phyloP scores from a whole-genome alignment of 257 asterid genomes.

The Solanum virginianum region DNA sequence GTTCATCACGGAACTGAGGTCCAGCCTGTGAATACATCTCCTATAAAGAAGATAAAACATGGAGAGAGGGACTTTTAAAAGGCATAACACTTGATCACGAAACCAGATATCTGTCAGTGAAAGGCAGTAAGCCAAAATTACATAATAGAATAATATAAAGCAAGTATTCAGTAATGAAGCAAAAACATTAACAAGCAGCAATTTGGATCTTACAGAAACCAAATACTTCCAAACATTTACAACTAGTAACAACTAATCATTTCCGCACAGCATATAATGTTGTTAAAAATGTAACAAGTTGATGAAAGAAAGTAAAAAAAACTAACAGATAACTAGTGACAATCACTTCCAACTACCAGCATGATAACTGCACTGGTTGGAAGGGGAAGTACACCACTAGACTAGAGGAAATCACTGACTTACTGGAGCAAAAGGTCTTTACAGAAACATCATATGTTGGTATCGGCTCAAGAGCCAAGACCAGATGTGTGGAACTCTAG shows the following conservation, averaged over 20 bases:
- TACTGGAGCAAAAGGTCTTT: neutral
- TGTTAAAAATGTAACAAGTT: neutral
- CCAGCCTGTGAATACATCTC: conserved; percentile 93
- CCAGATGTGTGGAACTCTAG: neutral
- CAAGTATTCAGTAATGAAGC: neutral
- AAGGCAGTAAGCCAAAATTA: neutral
- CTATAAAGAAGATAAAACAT: conserved; percentile 22
- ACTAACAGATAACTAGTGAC: neutral
- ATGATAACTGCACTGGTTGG: neutral
- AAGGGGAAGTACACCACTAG: neutral
- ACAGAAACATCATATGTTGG: neutral
- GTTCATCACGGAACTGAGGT: conserved; percentile 89
- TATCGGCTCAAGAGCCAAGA: neutral
- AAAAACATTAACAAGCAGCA: neutral
- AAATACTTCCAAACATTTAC: neutral
- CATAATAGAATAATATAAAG: neutral
- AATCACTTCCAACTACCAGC: neutral
- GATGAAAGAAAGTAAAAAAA: neutral
- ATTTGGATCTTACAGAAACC: neutral
- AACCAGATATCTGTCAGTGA: neutral
- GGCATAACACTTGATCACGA: neutral
- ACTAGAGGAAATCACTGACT: neutral
- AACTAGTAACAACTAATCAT: neutral
- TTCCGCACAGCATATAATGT: neutral
- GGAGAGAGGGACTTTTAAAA: neutral